Evolutionary conservation across 805 yeast species (phyloP), one percentile per base, ranked within the genome.

Genomic region (Ogataea polymorpha): DNA sequence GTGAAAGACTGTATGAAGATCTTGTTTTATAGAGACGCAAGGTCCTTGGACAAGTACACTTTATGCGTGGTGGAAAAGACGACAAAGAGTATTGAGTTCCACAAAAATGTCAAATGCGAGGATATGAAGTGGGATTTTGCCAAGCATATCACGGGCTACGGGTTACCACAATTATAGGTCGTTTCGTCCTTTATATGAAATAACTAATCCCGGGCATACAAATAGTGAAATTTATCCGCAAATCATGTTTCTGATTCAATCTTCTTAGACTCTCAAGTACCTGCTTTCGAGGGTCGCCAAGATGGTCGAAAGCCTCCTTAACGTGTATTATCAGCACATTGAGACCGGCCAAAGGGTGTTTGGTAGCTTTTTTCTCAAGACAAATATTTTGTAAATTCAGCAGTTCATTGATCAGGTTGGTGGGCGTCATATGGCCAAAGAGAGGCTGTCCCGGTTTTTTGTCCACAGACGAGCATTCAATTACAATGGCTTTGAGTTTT

Each of bases 21-120:
- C 12, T 74, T 93, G 50, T 93, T 82, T 64, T 93, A 93, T 71
- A 79, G 99, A 65, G 99, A 93, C 62, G 98, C 97, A 2, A 80
- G 99, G 58, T 86, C 96, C 14, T 68, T 86, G 47, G 95, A 93
- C 62, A 84, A 82, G 58, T 93, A 84, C 65, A 74, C 91, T 0
- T 61, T 91, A 53, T 90, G 91, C 10, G 79, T 88, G 13, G 72
- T 93, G 44, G 82, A 80, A 39, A 76, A 78, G 44, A 77, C 75
- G 32, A 72, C 72, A 32, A 75, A 86, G 51, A 70, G 71, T 39
- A 70, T 86, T 51, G 86, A 85, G 53, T 48, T 61, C 38, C 49
- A 45, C 38, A 81, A 80, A 63, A 71, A 77, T 47, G 66, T 84
- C 50, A 72, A 72, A 58, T 82, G 86, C 45, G 82, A 82, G 58